Evolutionary conservation across 148 eudicot species (phyloP), one percentile per base, ranked within the genome.

Genomic region (Vaccinium macrocarpon): DNA sequence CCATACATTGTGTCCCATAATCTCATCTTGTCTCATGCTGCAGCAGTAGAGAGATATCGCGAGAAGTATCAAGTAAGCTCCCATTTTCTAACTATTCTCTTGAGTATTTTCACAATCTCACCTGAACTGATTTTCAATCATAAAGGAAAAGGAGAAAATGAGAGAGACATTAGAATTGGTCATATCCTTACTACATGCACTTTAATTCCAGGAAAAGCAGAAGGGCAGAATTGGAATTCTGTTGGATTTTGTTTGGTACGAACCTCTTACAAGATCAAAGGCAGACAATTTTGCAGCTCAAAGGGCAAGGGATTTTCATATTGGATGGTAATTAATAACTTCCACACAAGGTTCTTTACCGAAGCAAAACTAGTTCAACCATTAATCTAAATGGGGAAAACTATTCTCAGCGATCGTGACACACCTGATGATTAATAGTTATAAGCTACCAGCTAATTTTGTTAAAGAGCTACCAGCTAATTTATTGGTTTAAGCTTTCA

Each of bases 41-140:
- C 94, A n/a, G 99, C 99, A n/a, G 99, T 88, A 77, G 92, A 94
- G 85, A 93, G 97, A 92, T 96, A 96, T 74, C 92, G 95, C 53
- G 57, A 85, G 29, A 94, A 91, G 80, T 94, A 96, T 84, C 95
- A 89, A 84, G 98, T 95, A 90, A 86, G 9, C 64, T 21, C 56
- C 15, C 16, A 52, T 51, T 76, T 12, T 51, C 8, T 46, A 66
- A n/a, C 15, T 52, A 27, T 66, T 82, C 7, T 19, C 19, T 25
- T 2, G 73, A n/a, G 27, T 29, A 12, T 10, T 16, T 18, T 56
- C 56, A 57, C 18, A n/a, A 3, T 77, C 21, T 10, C 21, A 16
- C 61, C 10, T 23, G 32, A 51, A 48, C 50, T 29, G 5, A 27
- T 78, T 78, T 16, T 16, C 12, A 50, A 2, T 66, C 13, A 0